These are phyloP conservation scores for Polyporus tsugae DNA, from an alignment of 1,284 basidiomycete species.

Conservation along the genomic window DNA sequence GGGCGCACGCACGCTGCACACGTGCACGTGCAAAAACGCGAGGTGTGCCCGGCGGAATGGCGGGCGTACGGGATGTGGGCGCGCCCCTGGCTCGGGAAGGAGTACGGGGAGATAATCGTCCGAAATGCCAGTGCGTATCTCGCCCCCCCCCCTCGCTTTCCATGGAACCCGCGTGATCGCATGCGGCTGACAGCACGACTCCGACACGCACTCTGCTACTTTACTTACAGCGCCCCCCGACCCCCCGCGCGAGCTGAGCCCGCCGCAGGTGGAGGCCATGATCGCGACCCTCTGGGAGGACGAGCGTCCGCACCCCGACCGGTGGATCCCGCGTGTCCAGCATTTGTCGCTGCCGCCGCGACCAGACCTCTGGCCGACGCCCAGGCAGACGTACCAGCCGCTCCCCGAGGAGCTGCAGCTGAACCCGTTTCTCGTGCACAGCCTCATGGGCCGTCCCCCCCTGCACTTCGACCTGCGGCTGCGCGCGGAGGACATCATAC, in stretches of 20 bases:
- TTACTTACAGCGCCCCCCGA: constrained; percentile 32
- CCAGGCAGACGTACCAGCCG: constrained; percentile 47
- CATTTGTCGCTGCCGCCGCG: constrained; percentile 59
- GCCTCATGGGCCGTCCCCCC: constrained; percentile 50
- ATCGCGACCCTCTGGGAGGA: constrained; percentile 43
- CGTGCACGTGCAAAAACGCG: constrained; percentile 8
- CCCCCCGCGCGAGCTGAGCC: constrained; percentile 31
- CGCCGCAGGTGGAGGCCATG: constrained; percentile 46
- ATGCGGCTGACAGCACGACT: constrained; percentile 12
- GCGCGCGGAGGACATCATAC: constrained; percentile 34
- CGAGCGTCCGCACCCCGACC: constrained; percentile 49
- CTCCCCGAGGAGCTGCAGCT: constrained; percentile 53
- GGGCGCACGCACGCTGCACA: constrained; percentile 6
- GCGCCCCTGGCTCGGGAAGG: constrained; percentile 34
- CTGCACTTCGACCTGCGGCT: constrained; percentile 56
- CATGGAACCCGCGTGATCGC: constrained; percentile 2
- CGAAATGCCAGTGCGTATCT: constrained; percentile 40
- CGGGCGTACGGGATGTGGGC: constrained; percentile 43
- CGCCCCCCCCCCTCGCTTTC: background rate
- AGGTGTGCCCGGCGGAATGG: constrained; percentile 36
- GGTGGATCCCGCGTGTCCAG: constrained; percentile 55
- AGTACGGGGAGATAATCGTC: constrained; percentile 30
- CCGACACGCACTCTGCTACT: background rate
- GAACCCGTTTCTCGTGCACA: constrained; percentile 62
- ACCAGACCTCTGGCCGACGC: constrained; percentile 54